These are phyloP conservation scores for Magnaporthiopsis rhizophila DNA, from an alignment of 2,329 filamentous ascomycete species.

Conservation along the genomic window DNA sequence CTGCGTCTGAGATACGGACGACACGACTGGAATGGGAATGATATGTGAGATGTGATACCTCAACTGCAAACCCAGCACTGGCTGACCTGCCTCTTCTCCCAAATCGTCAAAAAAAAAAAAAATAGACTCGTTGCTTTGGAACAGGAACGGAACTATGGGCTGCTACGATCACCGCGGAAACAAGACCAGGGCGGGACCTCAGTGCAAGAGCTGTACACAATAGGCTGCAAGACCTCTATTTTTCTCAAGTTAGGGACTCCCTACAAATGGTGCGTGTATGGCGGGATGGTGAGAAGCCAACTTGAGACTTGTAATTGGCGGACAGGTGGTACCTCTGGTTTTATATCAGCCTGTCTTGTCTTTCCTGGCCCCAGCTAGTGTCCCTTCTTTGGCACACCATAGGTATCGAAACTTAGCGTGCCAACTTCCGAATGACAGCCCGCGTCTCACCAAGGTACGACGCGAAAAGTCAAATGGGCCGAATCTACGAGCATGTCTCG, in stretches of 20 bases:
- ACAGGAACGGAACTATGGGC: slow-evolving; percentile 27
- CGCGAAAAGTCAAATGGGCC: neutral
- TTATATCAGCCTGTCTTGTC: neutral
- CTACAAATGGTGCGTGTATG: neutral
- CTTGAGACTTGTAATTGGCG: neutral
- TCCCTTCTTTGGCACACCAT: neutral
- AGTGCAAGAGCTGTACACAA: neutral
- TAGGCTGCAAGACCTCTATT: neutral
- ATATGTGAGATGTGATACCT: neutral
- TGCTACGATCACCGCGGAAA: slow-evolving; percentile 30
- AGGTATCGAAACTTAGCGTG: neutral
- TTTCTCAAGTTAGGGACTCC: neutral
- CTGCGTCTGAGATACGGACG: too few relatives aligned
- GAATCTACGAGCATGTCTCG: too few relatives aligned
- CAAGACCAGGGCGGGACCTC: slow-evolving; percentile 17
- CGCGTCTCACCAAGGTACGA: neutral
- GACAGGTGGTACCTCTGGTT: neutral
- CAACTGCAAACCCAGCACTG: neutral
- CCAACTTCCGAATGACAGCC: neutral
- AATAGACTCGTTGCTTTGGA: slow-evolving; percentile 25
- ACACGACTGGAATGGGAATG: too few relatives aligned
- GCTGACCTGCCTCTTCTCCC: too few relatives aligned
- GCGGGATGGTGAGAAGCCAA: neutral
- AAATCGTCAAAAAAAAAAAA: slow-evolving; percentile 15
- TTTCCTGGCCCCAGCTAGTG: neutral